A percentile compares a stretch with the other conserved stretches of the same genome.
These are phyloP conservation scores for Trichophyton mentagrophytes DNA, from an alignment of 2,329 filamentous ascomycete genomes.

Conservation along the genomic window DNA sequence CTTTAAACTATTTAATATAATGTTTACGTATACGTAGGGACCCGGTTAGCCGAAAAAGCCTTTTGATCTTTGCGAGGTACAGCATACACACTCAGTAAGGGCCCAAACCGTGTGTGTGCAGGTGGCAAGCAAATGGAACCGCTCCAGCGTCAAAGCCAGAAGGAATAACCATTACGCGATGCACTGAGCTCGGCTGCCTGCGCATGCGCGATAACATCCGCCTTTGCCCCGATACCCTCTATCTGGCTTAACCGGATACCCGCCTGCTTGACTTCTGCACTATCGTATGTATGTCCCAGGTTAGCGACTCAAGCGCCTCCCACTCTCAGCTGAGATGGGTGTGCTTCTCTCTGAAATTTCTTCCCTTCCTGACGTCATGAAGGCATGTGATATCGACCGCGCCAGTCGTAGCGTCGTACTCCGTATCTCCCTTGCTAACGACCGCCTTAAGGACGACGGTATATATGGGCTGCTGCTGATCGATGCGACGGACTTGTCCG, in stretches of 20 bases:
- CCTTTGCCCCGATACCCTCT: neutral
- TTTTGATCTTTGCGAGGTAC: neutral
- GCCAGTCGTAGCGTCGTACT: neutral
- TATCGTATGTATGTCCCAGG: neutral
- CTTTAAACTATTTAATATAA: neutral
- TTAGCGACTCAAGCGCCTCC: neutral
- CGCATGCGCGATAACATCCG: neutral
- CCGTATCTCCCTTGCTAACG: neutral
- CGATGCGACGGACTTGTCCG: conserved; percentile 2
- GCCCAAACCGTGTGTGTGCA: neutral
- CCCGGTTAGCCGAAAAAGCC: neutral
- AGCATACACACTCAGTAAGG: neutral
- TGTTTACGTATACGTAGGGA: neutral
- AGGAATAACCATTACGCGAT: neutral
- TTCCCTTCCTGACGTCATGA: neutral
- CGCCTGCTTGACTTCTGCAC: neutral
- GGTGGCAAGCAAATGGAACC: neutral
- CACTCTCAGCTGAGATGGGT: neutral
- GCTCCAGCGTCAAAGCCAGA: neutral
- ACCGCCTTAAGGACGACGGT: neutral
- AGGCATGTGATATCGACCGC: neutral
- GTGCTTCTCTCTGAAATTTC: neutral
- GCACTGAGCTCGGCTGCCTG: neutral
- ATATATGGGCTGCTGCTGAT: neutral
- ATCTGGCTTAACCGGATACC: neutral